Base-by-base conservation (phyloP, 2,329 filamentous ascomycete species). In the Epichloe festucae region DNA sequence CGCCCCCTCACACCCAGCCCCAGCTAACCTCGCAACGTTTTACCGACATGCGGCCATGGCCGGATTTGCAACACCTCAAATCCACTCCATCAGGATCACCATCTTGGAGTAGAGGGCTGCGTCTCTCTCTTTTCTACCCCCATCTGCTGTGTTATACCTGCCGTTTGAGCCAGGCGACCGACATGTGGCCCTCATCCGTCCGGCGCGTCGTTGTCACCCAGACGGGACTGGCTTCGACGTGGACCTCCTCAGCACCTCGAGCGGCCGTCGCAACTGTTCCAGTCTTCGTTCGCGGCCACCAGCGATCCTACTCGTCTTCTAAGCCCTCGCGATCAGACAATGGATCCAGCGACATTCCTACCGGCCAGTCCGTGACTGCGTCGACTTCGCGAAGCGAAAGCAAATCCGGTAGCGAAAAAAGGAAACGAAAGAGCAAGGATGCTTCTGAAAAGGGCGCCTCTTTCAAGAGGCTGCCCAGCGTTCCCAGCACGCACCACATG, bases 401-500 rank as follows among this genome's bases (percentile, higher is more conserved):
- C 67, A 73, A 73, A 64, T 56, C 70, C 21, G 60, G 63, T 52
- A 66, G 69, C 56, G 75, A 79, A 58, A 80, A 70, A 70, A 68
- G 75, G 60, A 81, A 76, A 66, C 75, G 76, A 62, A 82, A 80
- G 69, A 67, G 67, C 55, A 82, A 80, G 65, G 75, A 76, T 53
- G 63, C 65, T 52, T 65, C 70, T 15, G 67, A 68, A 15, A 64
- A 62, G 52, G 71, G 74, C 54, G 70, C 73, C 52, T 66, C 70
- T 45, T 69, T 76, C 57, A 73, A 71, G 49, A 80, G 80, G 58
- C 73, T 89, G 53, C 86, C 86, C 40, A 83, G 80, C 64, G 87
- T 90, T 43, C 85, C 85, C 51, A 85, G 78, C 65, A 89, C 86
- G 47, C 78, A 84, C 57, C 80, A 89, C 69, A 75, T 90, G 58